phyloP scores from a whole-genome alignment of 176 grass and related monocot species.

The Rhipidocladum racemiflorum region DNA sequence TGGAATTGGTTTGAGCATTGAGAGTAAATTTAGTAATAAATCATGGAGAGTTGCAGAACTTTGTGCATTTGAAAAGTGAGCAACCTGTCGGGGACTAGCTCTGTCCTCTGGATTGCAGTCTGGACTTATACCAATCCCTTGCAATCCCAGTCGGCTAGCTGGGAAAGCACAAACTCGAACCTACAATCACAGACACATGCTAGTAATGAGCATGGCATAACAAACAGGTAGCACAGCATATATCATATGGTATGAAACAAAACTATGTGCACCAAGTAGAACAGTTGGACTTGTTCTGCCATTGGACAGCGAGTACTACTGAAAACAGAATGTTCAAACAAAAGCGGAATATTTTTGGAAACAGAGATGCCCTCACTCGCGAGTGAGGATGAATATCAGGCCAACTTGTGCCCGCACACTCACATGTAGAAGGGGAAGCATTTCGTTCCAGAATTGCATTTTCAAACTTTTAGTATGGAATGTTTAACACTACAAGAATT shows the following conservation, averaged over 20 bases:
- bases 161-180: constrained; percentile 85
- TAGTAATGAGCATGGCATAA: background rate
- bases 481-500: background rate
- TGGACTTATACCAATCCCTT: constrained; percentile 82
- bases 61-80: background rate
- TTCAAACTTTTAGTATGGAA: background rate
- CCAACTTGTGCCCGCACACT: background rate
- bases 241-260: background rate
- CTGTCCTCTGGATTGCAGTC: constrained; percentile 91
- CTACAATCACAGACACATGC: constrained; percentile 27
- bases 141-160: constrained; percentile 50
- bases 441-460: background rate
- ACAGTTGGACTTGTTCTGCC: background rate
- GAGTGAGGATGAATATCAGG: background rate
- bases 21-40: background rate
- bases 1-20: constrained; percentile 31
- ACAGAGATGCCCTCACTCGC: background rate
- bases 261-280: background rate
- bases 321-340: background rate
- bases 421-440: background rate
- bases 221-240: background rate
- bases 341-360: background rate
- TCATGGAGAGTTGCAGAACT: constrained; percentile 1
- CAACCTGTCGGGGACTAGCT: constrained; percentile 81
- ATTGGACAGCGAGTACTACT: background rate